phyloP scores from a whole-genome alignment of 2,329 filamentous ascomycete species.

The Penicillium sp. region DNA sequence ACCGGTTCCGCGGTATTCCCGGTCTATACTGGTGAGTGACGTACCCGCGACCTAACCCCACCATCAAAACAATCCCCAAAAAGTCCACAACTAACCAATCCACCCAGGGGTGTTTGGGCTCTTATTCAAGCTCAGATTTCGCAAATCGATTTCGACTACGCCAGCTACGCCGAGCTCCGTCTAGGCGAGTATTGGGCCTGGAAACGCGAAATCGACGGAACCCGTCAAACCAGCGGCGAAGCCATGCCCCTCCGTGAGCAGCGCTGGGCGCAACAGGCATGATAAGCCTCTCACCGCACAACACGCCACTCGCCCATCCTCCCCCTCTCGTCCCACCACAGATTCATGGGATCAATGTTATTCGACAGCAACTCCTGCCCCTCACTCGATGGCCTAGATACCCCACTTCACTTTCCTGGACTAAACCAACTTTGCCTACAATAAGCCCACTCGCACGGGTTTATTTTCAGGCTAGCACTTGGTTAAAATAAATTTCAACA shows the following conservation, averaged over 20 bases:
- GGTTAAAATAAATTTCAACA: background rate
- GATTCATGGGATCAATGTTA: background rate
- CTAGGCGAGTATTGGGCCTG: conserved; percentile 92
- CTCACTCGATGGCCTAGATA: background rate
- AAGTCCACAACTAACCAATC: conserved; percentile 1
- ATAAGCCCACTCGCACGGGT: background rate
- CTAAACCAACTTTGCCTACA: background rate
- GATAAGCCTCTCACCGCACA: background rate
- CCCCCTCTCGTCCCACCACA: background rate
- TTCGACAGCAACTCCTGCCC: background rate
- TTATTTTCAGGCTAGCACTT: background rate
- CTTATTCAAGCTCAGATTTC: conserved; percentile 93
- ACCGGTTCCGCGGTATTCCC: conserved; percentile 82
- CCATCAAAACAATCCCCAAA: background rate
- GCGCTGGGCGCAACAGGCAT: conserved; percentile 69
- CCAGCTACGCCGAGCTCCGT: conserved; percentile 80
- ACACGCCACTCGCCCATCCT: background rate
- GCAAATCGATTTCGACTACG: conserved; percentile 96
- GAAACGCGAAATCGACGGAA: conserved; percentile 72
- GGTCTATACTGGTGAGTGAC: conserved; percentile 68
- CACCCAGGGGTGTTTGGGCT: conserved; percentile 90
- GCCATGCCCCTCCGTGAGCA: conserved; percentile 73
- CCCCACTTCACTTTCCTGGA: background rate
- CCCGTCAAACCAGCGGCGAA: conserved; percentile 53
- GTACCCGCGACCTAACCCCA: background rate